phyloP scores from a whole-genome alignment of 805 yeast species.

The Lachancea kluyveri region DNA sequence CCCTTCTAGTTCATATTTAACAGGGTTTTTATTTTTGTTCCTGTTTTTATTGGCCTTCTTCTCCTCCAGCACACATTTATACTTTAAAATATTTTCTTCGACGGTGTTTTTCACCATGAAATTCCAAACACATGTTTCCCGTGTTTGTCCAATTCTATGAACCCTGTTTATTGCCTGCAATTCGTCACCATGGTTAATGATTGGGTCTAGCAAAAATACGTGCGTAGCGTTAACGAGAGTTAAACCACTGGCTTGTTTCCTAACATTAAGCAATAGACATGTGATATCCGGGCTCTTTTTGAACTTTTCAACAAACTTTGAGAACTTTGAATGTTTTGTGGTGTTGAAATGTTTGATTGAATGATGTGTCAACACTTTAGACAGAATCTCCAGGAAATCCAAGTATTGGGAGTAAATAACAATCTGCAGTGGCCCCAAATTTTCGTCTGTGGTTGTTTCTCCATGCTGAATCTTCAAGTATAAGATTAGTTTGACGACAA shows the following conservation, averaged over 20 bases:
- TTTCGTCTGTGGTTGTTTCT: constrained; percentile 18
- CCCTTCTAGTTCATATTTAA: constrained; percentile 3
- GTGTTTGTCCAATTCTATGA: constrained; percentile 84
- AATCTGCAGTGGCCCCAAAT: constrained; percentile 55
- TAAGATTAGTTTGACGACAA: constrained; percentile 64
- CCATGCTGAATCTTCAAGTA: constrained; percentile 52
- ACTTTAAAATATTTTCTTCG: constrained; percentile 72
- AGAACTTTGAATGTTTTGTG: constrained; percentile 14
- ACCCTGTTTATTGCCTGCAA: constrained; percentile 86
- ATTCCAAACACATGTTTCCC: constrained; percentile 86
- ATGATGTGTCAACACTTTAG: constrained; percentile 56
- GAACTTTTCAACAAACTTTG: constrained; percentile 41
- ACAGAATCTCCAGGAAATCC: constrained; percentile 60
- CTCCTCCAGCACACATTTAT: constrained; percentile 25
- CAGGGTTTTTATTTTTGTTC: constrained; percentile 1
- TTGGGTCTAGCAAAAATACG: constrained; percentile 87
- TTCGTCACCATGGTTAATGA: constrained; percentile 81
- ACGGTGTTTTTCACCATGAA: constrained; percentile 78
- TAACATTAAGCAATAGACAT: constrained; percentile 80
- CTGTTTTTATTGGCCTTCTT: constrained; percentile 8
- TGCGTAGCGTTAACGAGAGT: constrained; percentile 90
- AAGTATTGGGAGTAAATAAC: constrained; percentile 89
- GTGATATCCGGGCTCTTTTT: constrained; percentile 58
- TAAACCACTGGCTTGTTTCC: constrained; percentile 83
- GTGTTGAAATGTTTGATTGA: constrained; percentile 54